A percentile compares a stretch with the other conserved stretches of the same genome.
These are phyloP conservation scores for Knoxdaviesia proteae DNA, from an alignment of 2,329 filamentous ascomycete species.

Conservation along the genomic window DNA sequence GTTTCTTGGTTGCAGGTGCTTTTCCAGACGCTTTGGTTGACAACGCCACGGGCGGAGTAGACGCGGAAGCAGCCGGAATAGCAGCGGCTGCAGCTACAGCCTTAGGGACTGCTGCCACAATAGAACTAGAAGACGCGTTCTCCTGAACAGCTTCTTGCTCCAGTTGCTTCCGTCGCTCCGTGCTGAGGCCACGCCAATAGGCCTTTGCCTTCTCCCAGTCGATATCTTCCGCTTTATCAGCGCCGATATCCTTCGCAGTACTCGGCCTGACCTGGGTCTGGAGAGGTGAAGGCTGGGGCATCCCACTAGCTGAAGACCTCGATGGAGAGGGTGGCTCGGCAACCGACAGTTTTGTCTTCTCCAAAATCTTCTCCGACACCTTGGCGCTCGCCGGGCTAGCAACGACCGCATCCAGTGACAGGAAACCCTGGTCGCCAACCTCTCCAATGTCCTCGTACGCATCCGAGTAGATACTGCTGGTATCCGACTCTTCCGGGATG, in stretches of 20 bases:
- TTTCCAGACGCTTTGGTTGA: too few species aligned
- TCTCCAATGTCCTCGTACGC: conserved; percentile 55
- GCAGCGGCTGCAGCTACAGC: too few species aligned
- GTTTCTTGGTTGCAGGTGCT: too few species aligned
- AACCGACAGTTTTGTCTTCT: neutral
- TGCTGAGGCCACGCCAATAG: conserved; percentile 47
- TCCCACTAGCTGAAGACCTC: neutral
- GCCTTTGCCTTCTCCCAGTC: conserved; percentile 50
- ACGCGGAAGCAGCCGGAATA: too few species aligned
- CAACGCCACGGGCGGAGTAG: too few species aligned
- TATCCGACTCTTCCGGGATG: conserved; percentile 21
- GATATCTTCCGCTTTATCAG: conserved; percentile 8
- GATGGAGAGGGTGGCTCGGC: too few species aligned
- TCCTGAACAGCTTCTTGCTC: conserved; percentile 26
- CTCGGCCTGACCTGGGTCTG: too few species aligned
- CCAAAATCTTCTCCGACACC: conserved; percentile 4
- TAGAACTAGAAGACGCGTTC: too few species aligned
- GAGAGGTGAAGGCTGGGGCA: too few species aligned
- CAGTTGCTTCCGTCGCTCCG: conserved; percentile 39
- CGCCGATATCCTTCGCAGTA: too few species aligned
- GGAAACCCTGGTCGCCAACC: conserved; percentile 42
- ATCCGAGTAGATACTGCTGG: conserved; percentile 49
- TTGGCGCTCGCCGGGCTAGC: conserved; percentile 17
- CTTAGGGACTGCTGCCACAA: too few species aligned
- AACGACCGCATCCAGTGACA: conserved; percentile 53